These are phyloP conservation scores for Cymodocea nodosa DNA, from an alignment of 116 monocot genomes.

Conservation along the genomic window DNA sequence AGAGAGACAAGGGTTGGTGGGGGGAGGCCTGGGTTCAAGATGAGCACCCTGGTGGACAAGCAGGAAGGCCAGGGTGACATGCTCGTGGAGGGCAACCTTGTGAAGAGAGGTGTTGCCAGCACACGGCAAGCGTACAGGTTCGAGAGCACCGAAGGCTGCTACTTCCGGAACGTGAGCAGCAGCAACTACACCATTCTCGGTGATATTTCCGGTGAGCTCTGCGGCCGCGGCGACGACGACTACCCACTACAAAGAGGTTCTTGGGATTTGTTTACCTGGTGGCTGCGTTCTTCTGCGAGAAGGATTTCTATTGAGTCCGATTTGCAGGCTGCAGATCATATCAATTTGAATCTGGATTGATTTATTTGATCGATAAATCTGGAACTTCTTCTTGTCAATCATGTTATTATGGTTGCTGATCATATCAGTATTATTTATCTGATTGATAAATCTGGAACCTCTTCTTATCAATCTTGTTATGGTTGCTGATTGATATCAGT, in stretches of 20 bases:
- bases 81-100: constrained; percentile 26
- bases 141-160: constrained; percentile 28
- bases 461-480: too few relatives aligned
- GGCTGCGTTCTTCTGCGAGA: constrained; percentile 8
- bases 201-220: constrained; percentile 15
- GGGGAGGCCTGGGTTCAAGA: constrained; percentile 5
- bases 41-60: constrained; percentile 15
- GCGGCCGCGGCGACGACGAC: constrained; percentile 2
- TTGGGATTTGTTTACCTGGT: neutral
- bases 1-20: constrained; percentile 22
- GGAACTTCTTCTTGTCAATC: too few relatives aligned
- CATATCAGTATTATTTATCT: too few relatives aligned
- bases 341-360: too few relatives aligned
- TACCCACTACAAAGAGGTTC: neutral
- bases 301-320: constrained; percentile 5
- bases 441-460: too few relatives aligned
- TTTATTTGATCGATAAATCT: too few relatives aligned
- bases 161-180: constrained; percentile 37
- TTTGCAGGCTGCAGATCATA: neutral
- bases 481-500: too few relatives aligned
- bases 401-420: too few relatives aligned
- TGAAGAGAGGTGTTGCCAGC: constrained; percentile 19
- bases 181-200: constrained; percentile 25
- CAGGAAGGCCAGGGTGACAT: constrained; percentile 21
- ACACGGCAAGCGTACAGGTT: constrained; percentile 26